Evolutionary conservation across 129 eudicot species (phyloP).

Genomic region (Cynara cardunculus): DNA sequence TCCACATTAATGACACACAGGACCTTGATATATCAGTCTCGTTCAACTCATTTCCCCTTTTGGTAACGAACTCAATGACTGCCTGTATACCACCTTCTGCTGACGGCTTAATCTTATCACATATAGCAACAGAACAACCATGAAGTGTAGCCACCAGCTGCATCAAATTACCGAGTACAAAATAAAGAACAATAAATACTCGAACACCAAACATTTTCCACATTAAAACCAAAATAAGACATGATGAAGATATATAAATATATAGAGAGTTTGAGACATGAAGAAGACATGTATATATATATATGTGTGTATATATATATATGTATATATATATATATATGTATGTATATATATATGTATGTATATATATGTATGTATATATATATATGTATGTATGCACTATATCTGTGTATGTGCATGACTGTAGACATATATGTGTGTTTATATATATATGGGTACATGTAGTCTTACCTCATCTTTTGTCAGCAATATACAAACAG

Average conservation of each 20-base stretch:
- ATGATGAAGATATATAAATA: neutral
- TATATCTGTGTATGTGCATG: neutral
- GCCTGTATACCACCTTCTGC: slow-evolving; percentile 98
- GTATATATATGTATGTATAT: neutral
- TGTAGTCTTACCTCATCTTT: slow-evolving; percentile 70
- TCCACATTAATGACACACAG: slow-evolving; percentile 8
- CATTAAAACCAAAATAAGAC: neutral
- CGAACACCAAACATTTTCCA: neutral
- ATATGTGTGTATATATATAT: neutral
- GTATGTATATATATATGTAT: too few relatives aligned
- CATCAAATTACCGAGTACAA: slow-evolving; percentile 9
- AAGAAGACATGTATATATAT: neutral
- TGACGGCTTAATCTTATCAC: slow-evolving; percentile 82
- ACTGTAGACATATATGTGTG: neutral
- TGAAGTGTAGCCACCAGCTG: slow-evolving; percentile 87
- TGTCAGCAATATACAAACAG: slow-evolving; percentile 73
- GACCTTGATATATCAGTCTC: slow-evolving; percentile 88
- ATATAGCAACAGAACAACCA: slow-evolving; percentile 79
- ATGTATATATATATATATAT: neutral
- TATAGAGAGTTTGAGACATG: neutral
- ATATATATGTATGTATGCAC: too few relatives aligned
- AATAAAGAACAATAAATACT: slow-evolving; percentile 10
- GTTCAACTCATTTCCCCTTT: slow-evolving; percentile 72
- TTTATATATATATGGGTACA: neutral
- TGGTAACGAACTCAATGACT: slow-evolving; percentile 73